These are phyloP conservation scores for Botryobasidium botryosum DNA, from an alignment of 768 basidiomycete genomes.

Conservation along the genomic window DNA sequence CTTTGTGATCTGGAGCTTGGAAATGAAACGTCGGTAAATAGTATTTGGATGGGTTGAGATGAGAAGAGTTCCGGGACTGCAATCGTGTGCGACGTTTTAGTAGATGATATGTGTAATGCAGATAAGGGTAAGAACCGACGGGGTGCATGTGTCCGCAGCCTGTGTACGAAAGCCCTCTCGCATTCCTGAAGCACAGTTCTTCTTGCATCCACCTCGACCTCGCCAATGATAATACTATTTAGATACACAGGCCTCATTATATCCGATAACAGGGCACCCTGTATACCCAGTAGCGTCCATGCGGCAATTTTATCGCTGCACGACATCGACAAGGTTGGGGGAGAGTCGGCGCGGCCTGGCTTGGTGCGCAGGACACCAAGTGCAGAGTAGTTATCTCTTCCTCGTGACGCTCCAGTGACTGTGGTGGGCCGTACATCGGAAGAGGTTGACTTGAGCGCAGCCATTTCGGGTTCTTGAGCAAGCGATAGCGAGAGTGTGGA, in stretches of 20 bases:
- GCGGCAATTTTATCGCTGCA: slow-evolving; percentile 90
- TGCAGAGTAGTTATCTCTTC: slow-evolving; percentile 62
- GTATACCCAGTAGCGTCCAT: slow-evolving; percentile 73
- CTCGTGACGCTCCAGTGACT: too few relatives aligned
- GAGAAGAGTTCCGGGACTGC: slow-evolving; percentile 26
- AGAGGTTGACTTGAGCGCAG: slow-evolving; percentile 34
- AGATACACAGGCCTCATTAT: slow-evolving; percentile 46
- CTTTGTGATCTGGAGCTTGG: slow-evolving; percentile 31
- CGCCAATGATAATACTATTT: slow-evolving; percentile 50
- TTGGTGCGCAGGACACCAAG: slow-evolving; percentile 78
- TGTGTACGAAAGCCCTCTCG: slow-evolving; percentile 43
- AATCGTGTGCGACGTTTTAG: slow-evolving; percentile 6
- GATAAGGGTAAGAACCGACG: neutral
- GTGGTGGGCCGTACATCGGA: slow-evolving; percentile 19
- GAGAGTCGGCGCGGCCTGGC: slow-evolving; percentile 82
- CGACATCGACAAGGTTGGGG: slow-evolving; percentile 68
- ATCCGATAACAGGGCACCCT: slow-evolving; percentile 54
- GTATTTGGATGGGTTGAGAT: slow-evolving; percentile 33
- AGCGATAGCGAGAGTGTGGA: slow-evolving; percentile 65
- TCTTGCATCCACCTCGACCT: slow-evolving; percentile 31
- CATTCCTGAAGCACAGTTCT: slow-evolving; percentile 40
- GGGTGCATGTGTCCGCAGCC: slow-evolving; percentile 23
- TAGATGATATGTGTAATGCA: neutral
- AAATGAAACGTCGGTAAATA: slow-evolving; percentile 46
- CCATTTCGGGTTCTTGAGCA: slow-evolving; percentile 57